A percentile compares a stretch with the other conserved stretches of the same genome.
Conservation (phyloP, 202 grass and related monocot species). For the Carex arenaria region DNA sequence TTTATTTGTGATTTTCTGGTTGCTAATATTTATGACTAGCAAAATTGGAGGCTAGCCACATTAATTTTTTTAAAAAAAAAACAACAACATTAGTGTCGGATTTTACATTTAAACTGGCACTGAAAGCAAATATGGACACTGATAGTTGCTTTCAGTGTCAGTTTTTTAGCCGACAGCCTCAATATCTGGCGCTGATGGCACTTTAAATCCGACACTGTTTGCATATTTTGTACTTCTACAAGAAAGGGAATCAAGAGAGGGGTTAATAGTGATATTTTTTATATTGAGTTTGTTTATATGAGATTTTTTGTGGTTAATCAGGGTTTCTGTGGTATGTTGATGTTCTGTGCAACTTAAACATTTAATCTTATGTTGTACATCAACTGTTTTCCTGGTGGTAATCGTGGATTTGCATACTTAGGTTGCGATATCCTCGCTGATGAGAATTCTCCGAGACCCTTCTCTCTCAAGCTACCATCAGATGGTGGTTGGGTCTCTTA, state of each 20-base stretch:
- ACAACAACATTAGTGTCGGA: too few relatives aligned
- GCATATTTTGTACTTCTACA: too few relatives aligned
- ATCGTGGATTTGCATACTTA: constrained; percentile 33
- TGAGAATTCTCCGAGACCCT: constrained; percentile 91
- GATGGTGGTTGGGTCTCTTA: constrained; percentile 85
- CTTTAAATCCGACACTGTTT: too few relatives aligned
- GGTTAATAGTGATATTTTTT: neutral
- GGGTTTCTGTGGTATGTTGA: neutral
- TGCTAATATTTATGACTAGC: too few relatives aligned
- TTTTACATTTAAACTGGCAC: too few relatives aligned
- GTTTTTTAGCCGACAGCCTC: too few relatives aligned
- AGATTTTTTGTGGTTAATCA: neutral
- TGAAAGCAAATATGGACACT: too few relatives aligned
- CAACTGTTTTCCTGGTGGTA: constrained; percentile 14
- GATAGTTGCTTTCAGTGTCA: too few relatives aligned
- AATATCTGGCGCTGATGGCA: too few relatives aligned
- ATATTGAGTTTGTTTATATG: neutral
- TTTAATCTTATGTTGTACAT: neutral
- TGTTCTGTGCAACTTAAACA: neutral
- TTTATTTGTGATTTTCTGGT: too few relatives aligned
- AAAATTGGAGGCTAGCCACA: too few relatives aligned
- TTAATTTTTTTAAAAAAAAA: too few relatives aligned
- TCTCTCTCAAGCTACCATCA: constrained; percentile 99
- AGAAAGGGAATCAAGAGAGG: neutral
- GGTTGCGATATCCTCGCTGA: constrained; percentile 96